Evolutionary conservation across 306 rosid species (phyloP).

Genomic region (Clitoria ternatea): DNA sequence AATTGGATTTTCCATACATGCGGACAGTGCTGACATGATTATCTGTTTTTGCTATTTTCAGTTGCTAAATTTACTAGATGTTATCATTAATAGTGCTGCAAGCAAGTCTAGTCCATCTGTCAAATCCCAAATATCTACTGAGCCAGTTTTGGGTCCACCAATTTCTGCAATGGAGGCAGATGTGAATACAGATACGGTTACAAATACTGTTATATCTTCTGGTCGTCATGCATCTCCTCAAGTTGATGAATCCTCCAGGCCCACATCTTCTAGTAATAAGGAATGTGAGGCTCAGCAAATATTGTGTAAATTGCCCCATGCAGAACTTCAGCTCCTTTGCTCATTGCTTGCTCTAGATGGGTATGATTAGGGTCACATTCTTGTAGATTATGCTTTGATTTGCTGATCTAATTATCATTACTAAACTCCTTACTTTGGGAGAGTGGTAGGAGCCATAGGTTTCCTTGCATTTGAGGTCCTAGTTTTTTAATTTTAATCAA

Average conservation of each 20-base stretch:
- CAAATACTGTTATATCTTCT: conserved; percentile 46
- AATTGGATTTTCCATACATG: background rate
- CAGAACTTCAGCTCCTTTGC: conserved; percentile 87
- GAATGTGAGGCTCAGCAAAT: conserved; percentile 50
- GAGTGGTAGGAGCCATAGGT: too few relatives aligned
- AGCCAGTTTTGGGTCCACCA: conserved; percentile 52
- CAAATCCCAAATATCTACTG: conserved; percentile 49
- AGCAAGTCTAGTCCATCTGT: conserved; percentile 45
- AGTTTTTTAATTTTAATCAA: background rate
- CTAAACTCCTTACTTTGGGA: too few relatives aligned
- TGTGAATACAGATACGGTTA: conserved; percentile 50
- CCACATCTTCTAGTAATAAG: conserved; percentile 39
- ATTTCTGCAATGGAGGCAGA: conserved; percentile 56
- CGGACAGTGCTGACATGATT: conserved; percentile 15
- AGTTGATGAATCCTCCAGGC: conserved; percentile 44
- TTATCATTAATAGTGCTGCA: conserved; percentile 78
- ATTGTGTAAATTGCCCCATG: conserved; percentile 64
- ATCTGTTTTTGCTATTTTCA: conserved; percentile 34
- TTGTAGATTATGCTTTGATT: background rate
- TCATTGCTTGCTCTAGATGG: conserved; percentile 96
- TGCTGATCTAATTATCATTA: too few relatives aligned
- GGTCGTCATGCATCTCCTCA: conserved; percentile 40
- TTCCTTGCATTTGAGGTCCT: background rate
- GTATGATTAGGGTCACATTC: conserved; percentile 41
- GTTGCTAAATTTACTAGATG: conserved; percentile 86